Percentiles rank a stretch among this genome's conserved stretches.
Evolutionary conservation across 1,284 basidiomycete genomes (phyloP).

Genomic region (Boletellus deceptivus): DNA sequence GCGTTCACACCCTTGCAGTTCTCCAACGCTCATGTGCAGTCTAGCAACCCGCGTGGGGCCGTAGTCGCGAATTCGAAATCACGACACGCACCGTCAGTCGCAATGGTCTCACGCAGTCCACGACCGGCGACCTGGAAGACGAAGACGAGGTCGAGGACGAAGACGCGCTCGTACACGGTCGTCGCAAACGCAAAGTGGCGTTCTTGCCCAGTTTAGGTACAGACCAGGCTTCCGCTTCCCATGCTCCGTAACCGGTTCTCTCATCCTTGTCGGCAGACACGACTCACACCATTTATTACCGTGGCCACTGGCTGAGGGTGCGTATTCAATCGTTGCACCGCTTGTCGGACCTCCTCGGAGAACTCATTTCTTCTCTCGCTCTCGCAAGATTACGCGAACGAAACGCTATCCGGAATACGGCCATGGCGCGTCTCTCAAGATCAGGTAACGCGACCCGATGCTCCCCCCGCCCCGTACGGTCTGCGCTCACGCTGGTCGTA

Average conservation of each 20-base stretch:
- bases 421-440: constrained; percentile 67
- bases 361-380: constrained; percentile 23
- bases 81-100: constrained; percentile 70
- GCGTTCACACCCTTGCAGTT: constrained; percentile 5
- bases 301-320: constrained; percentile 81
- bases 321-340: constrained; percentile 26
- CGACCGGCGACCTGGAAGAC: constrained; percentile 72
- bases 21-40: constrained; percentile 15
- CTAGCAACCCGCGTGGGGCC: constrained; percentile 82
- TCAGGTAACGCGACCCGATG: constrained; percentile 50
- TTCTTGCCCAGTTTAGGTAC: constrained; percentile 75
- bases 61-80: constrained; percentile 82
- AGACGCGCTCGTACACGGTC: constrained; percentile 57
- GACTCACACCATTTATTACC: constrained; percentile 83
- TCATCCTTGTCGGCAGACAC: constrained; percentile 51
- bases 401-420: constrained; percentile 73
- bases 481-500: constrained; percentile 32
- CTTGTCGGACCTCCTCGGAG: constrained; percentile 17
- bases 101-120: constrained; percentile 59
- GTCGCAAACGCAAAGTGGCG: constrained; percentile 69
- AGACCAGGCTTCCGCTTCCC: constrained; percentile 28
- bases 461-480: neutral
- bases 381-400: constrained; percentile 68
- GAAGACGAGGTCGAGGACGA: constrained; percentile 62
- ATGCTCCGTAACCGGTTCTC: constrained; percentile 16